These are phyloP conservation scores for Macrocybe gigantea DNA, from an alignment of 768 basidiomycete species.

Conservation along the genomic window DNA sequence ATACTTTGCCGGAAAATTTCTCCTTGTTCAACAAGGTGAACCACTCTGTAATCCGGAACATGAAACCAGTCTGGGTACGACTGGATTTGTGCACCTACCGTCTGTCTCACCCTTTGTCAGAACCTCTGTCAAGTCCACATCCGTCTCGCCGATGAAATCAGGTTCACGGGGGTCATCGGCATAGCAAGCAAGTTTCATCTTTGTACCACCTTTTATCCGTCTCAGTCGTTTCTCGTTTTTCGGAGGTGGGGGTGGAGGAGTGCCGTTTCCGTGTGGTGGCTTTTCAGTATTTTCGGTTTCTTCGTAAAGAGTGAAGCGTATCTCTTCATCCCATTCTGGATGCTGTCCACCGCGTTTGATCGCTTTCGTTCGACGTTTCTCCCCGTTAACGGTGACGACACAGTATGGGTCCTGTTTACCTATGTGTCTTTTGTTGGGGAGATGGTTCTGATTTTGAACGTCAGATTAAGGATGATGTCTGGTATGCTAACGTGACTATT, in stretches of 20 bases:
- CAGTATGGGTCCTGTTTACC: slow-evolving; percentile 99
- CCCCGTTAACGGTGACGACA: slow-evolving; percentile 67
- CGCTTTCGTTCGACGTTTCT: slow-evolving; percentile 86
- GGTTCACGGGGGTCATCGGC: slow-evolving; percentile 96
- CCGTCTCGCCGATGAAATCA: slow-evolving; percentile 88
- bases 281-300: slow-evolving; percentile 53
- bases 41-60: slow-evolving; percentile 63
- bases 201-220: slow-evolving; percentile 65
- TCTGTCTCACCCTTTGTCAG: slow-evolving; percentile 95
- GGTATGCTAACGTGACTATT: slow-evolving; percentile 23
- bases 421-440: slow-evolving; percentile 87
- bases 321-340: slow-evolving; percentile 98
- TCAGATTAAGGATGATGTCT: slow-evolving; percentile 11
- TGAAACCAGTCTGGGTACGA: not conserved
- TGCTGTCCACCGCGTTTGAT: slow-evolving; percentile 97
- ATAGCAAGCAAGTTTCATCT: slow-evolving; percentile 80
- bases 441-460: slow-evolving; percentile 55
- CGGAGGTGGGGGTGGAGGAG: slow-evolving; percentile 67
- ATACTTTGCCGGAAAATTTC: slow-evolving; percentile 93
- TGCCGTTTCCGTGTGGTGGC: slow-evolving; percentile 31
- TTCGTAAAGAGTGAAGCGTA: slow-evolving; percentile 87
- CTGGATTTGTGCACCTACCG: slow-evolving; percentile 47
- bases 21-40: slow-evolving; percentile 86
- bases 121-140: slow-evolving; percentile 84
- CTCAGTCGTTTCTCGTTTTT: slow-evolving; percentile 42